Base-by-base conservation (phyloP, 352 stramenopile species). In the Peronospora tabacina region DNA sequence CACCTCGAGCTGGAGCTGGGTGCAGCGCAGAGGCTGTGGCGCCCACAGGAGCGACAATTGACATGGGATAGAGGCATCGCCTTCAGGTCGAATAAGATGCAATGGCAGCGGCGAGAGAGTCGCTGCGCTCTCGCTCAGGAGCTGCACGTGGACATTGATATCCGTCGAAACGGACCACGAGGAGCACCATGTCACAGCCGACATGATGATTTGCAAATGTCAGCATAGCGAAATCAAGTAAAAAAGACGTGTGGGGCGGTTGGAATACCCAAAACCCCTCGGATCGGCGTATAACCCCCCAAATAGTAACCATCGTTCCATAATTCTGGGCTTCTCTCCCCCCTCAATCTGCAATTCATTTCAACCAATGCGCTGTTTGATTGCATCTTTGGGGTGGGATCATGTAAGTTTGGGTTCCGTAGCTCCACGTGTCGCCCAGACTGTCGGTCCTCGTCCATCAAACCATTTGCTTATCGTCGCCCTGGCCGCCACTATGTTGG, bases 401-500 rank as follows among this genome's bases (percentile, higher is more conserved):
- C 40, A 7, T 19, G 40, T 52, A 47, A 9, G 36, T 58, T 58
- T 52, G 36, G 36, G 51, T 41, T 47, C 28, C 13, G 3, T 29
- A 33, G 35, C 47, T 63, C 56, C 56, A 70, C 56, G 61, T 63
- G 61, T 60, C 57, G 50, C 26, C 15, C 11, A 33, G 20, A 49
- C 30, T 17, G 33, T 32, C 36, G 40, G 49, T 41, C 42, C n/a
- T 36, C 50, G 24, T 10, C 36, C n/a, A 11, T 19, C 32, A 13
- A 47, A 5, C 44, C 55, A 63, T 55, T 66, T 51, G 47, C 43
- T 26, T 38, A 46, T 61, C 46, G 44, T 40, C 42, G 33, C n/a
- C 16, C 32, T 13, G 8, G 20, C 8, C 40, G 29, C 26, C 40
- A 56, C 60, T 49, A 97, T 97, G 95, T 74, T 99, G 46, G 93